Base-by-base conservation (phyloP, 768 basidiomycete species). In the Pisolithus tinctorius region DNA sequence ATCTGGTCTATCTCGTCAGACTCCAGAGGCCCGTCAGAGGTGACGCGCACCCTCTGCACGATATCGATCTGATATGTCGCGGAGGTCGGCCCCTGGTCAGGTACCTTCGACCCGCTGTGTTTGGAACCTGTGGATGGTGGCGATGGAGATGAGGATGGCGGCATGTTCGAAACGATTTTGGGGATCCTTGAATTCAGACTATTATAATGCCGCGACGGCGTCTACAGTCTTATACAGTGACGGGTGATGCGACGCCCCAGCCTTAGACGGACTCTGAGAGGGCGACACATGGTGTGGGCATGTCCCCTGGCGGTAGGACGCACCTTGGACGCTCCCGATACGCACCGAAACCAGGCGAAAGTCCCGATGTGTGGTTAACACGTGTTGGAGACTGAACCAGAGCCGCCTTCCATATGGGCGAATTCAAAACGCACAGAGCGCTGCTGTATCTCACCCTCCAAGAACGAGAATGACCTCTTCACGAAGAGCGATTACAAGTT, bases 1-100 rank as follows among this genome's bases (percentile, higher is more conserved):
- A 68, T 63, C 11, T 55, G 57, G 43, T 68, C 60, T 55, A 68
- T 59, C 57, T 41, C 57, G 48, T 49, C 57, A 41, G 49, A 56
- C 41, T 60, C 60, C 45, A 66, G 59, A 26, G 62, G 65, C 42
- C 58, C 60, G 52, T 58, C 50, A 30, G 63, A 68, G 44, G 54
- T 58, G 36, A 69, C 53, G 31, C 57, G 66, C 57, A 66, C 16
- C 45, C 52, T 63, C 58, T 67, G 63, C 34, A 67, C 59, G 55
- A 66, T 56, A 49, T 68, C 64, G 54, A 68, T 55, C 56, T 64
- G 53, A 45, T 64, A 62, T 34, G 62, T 57, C 23, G 51, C 39
- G 25, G 54, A 23, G 36, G 43, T 23, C 31, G 36, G n/a, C 16
- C 43, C 9, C n/a, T 20, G 36, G n/a, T 14, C 31, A 20, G 42